These are phyloP conservation scores for Fusarium xylarioides DNA, from an alignment of 2,329 filamentous ascomycete genomes.

Conservation along the genomic window DNA sequence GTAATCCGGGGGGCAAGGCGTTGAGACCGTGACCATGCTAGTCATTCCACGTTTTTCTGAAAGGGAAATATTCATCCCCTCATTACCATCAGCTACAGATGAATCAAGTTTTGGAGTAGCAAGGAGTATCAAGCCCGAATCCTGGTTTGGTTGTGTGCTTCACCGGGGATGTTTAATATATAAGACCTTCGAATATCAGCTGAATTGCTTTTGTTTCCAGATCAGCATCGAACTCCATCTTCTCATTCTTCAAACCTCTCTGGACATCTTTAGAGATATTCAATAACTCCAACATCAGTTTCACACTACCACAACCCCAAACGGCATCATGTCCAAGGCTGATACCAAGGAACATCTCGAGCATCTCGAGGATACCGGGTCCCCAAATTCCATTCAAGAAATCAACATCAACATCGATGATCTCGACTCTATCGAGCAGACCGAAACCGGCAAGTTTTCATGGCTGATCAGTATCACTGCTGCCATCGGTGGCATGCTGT, in stretches of 20 bases:
- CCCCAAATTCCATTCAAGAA: conserved; percentile 25
- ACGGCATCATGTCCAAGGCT: conserved; percentile 31
- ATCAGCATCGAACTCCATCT: conserved; percentile 10
- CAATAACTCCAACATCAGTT: not conserved
- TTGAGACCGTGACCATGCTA: not conserved
- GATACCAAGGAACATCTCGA: conserved; percentile 33
- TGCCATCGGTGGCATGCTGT: conserved; percentile 52
- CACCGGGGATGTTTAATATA: conserved; percentile 16
- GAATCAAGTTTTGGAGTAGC: conserved; percentile 6
- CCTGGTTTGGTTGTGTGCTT: conserved; percentile 22
- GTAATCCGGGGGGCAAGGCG: not conserved
- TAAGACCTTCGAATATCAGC: conserved; percentile 27
- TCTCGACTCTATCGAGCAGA: conserved; percentile 40
- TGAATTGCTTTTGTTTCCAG: conserved; percentile 1
- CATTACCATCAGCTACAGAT: not conserved
- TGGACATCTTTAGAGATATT: not conserved
- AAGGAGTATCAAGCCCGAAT: not conserved
- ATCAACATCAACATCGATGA: conserved; percentile 34
- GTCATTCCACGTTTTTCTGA: conserved; percentile 10
- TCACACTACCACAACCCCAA: not conserved
- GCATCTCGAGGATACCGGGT: conserved; percentile 31
- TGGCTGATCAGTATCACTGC: conserved; percentile 42
- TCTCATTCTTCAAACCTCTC: not conserved
- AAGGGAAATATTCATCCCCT: conserved; percentile 15
- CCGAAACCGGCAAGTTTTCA: conserved; percentile 37